phyloP scores from a whole-genome alignment of 2,329 filamentous ascomycete genomes.

The Colletotrichum karsti region DNA sequence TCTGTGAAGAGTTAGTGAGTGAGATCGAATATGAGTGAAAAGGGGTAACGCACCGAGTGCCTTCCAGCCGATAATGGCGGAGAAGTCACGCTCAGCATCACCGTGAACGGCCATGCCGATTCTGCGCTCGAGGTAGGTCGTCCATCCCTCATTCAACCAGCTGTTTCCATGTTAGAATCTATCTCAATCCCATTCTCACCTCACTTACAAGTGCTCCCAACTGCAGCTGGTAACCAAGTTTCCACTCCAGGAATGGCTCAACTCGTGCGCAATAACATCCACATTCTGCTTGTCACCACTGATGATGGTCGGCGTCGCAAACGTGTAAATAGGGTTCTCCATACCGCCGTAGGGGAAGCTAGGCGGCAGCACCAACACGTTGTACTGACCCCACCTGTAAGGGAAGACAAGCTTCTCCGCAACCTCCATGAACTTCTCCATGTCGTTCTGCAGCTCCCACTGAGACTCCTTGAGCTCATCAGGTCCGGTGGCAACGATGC shows the following conservation, averaged over 20 bases:
- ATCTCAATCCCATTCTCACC: not conserved
- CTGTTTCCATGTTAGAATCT: slow-evolving; percentile 40
- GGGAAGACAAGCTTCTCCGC: slow-evolving; percentile 85
- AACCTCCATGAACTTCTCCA: slow-evolving; percentile 89
- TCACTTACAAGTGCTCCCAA: slow-evolving; percentile 79
- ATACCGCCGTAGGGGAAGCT: slow-evolving; percentile 91
- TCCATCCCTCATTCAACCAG: slow-evolving; percentile 87
- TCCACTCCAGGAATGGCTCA: slow-evolving; percentile 84
- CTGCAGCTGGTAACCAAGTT: slow-evolving; percentile 83
- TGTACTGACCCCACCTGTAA: slow-evolving; percentile 95
- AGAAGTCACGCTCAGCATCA: slow-evolving; percentile 89
- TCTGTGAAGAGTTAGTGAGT: slow-evolving; percentile 47
- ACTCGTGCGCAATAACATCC: slow-evolving; percentile 92
- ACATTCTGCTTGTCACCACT: slow-evolving; percentile 91
- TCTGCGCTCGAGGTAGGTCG: slow-evolving; percentile 90
- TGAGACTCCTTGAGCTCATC: slow-evolving; percentile 85
- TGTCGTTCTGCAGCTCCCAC: slow-evolving; percentile 91
- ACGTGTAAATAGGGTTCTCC: slow-evolving; percentile 95
- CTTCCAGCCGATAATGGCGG: slow-evolving; percentile 96
- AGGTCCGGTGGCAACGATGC: slow-evolving; percentile 85
- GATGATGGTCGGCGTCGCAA: slow-evolving; percentile 93
- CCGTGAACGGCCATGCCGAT: slow-evolving; percentile 82
- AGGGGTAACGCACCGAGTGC: slow-evolving; percentile 63
- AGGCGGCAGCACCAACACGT: slow-evolving; percentile 87
- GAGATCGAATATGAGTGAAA: not conserved